Base-by-base conservation (phyloP, 805 yeast genomes). In the Tetrapisispora namnaoensis region DNA sequence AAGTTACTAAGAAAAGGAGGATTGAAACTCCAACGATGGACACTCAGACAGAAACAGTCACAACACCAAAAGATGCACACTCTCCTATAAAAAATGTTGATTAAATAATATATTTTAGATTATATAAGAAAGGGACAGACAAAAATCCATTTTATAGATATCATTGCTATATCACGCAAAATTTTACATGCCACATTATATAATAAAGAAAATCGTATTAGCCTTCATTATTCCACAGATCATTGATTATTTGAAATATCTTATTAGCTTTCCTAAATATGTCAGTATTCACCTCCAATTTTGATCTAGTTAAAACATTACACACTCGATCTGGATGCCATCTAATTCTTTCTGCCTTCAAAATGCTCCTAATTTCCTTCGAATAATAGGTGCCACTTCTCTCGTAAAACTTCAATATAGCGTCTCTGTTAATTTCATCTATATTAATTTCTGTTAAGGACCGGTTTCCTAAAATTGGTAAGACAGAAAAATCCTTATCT, bases 241-340 rank as follows among this genome's bases (percentile, higher is more conserved):
- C 63, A 51, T 75, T 75, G 4, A 75, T 62, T 2, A 65, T 51
- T 54, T 75, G 79, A 52, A 74, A 75, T 2, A 69, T 59, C n/a
- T 50, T 51, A 0, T 77, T 75, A 11, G 73, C 65, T 37, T 56
- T 59, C 2, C 39, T 22, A 5, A 34, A 39, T 13, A 16, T 10
- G 5, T 35, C 42, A 36, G 11, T 4, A 20, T 1, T 27, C n/a
- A 27, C 17, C 1, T 21, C 20, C 2, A 37, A 14, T 4, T n/a
- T 6, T 6, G 30, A 38, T 30, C 34, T 14, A 17, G 5, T 28
- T 14, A 42, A 32, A 8, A 11, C 50, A 50, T 37, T 35, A 41
- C 42, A 10, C 14, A 48, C 36, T 56, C 73, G 75, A 57, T 82
- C 89, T 1, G 89, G 89, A 59, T 82, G 89, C 88, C 88, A 82